Conservation (phyloP, 108 stramenopile species). For the Nitzschia sp. region DNA sequence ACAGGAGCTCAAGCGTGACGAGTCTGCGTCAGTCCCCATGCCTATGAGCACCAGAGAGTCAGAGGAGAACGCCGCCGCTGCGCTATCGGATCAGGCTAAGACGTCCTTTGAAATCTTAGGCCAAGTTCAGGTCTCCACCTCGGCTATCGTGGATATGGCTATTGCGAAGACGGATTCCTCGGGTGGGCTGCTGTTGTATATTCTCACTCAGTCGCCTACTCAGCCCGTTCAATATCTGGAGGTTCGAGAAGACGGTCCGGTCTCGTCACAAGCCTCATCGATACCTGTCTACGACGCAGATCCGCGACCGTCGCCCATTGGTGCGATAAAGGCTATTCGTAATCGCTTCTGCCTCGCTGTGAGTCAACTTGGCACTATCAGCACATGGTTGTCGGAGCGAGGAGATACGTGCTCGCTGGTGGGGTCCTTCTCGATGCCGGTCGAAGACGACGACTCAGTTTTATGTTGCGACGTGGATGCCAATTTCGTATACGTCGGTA, state of each 20-base stretch:
- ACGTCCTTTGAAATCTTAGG: conserved; percentile 15
- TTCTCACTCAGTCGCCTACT: neutral
- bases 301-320: conserved; percentile 14
- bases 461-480: conserved; percentile 23
- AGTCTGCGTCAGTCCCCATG: neutral
- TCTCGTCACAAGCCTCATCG: neutral
- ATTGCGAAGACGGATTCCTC: neutral
- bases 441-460: conserved; percentile 2
- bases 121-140: conserved; percentile 5
- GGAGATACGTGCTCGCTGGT: neutral
- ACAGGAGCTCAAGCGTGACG: conserved; percentile 4
- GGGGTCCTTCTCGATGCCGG: neutral
- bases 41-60: neutral
- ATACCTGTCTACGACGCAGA: neutral
- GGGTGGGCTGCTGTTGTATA: neutral
- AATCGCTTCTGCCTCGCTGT: conserved; percentile 6
- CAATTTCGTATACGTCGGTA: conserved; percentile 13
- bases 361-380: neutral
- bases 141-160: conserved; percentile 20
- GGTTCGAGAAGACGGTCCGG: conserved; percentile 3
- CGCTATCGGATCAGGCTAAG: neutral
- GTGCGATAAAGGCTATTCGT: conserved; percentile 11
- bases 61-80: neutral
- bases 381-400: conserved; percentile 7
- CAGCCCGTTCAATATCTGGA: neutral